Percentiles rank a stretch among this genome's conserved stretches.
phyloP scores from a whole-genome alignment of 2,329 filamentous ascomycete genomes.

The Colletotrichum costaricense region DNA sequence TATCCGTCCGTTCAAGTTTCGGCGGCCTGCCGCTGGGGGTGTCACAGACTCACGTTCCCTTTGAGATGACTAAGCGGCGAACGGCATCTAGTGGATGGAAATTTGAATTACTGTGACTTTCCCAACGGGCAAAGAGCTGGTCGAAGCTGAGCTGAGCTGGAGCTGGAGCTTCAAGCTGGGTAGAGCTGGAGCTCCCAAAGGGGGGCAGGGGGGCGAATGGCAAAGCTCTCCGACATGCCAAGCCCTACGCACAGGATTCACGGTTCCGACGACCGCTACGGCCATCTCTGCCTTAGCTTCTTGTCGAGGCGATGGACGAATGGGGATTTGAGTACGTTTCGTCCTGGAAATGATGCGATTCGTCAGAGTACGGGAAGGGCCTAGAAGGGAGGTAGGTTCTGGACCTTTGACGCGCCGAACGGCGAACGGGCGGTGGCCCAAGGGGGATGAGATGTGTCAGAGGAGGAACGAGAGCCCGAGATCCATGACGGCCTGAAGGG shows the following conservation, averaged over 20 bases:
- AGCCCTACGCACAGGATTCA: background rate
- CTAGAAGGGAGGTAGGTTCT: background rate
- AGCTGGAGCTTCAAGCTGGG: background rate
- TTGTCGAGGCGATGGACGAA: background rate
- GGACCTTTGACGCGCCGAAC: background rate
- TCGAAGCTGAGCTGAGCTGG: too few relatives aligned
- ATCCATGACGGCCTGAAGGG: background rate
- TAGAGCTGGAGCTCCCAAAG: too few relatives aligned
- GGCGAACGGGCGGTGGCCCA: background rate
- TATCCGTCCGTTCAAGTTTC: background rate
- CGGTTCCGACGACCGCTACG: background rate
- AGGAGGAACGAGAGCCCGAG: background rate
- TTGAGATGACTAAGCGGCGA: background rate
- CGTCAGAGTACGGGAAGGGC: background rate
- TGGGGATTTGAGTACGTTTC: background rate
- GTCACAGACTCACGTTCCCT: background rate
- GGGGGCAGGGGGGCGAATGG: background rate
- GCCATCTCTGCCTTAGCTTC: background rate
- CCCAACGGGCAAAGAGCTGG: background rate
- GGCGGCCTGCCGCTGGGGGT: background rate
- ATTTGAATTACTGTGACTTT: background rate
- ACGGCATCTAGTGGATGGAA: background rate
- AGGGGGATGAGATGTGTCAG: conserved; percentile 1
- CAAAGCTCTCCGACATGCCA: background rate
- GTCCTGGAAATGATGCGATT: background rate